phyloP scores from a whole-genome alignment of 257 asterid genomes.

The Solanum piurae region DNA sequence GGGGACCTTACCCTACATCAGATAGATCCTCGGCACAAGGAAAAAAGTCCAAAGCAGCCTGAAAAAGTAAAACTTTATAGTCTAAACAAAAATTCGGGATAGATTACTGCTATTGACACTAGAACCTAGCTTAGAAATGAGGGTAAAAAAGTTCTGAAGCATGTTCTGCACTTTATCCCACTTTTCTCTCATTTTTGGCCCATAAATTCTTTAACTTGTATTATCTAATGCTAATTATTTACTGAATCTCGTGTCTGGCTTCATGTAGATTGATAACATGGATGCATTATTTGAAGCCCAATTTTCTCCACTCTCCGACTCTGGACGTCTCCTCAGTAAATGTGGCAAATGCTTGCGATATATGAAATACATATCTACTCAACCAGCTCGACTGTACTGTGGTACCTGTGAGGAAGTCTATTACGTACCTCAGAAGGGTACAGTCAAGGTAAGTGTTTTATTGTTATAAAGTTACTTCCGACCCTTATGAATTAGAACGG shows the following conservation, averaged over 20 bases:
- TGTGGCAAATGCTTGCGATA: constrained; percentile 92
- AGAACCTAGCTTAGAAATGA: not conserved
- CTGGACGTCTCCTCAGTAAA: constrained; percentile 81
- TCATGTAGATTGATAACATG: constrained; percentile 69
- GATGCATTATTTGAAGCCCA: constrained; percentile 94
- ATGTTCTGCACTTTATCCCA: not conserved
- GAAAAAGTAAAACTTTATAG: not conserved
- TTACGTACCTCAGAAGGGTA: constrained; percentile 81
- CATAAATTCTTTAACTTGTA: not conserved
- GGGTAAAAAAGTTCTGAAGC: not conserved
- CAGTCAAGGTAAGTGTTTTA: constrained; percentile 47
- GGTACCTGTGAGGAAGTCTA: constrained; percentile 89
- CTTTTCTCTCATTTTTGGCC: not conserved
- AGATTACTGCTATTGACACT: not conserved
- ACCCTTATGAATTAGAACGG: not conserved
- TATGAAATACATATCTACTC: constrained; percentile 75
- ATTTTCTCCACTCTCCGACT: constrained; percentile 79
- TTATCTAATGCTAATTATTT: not conserved
- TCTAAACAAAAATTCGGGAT: not conserved
- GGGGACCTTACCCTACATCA: not conserved
- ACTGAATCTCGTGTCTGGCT: not conserved
- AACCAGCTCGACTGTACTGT: constrained; percentile 83
- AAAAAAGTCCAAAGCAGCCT: not conserved
- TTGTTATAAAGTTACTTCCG: not conserved
- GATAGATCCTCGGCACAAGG: not conserved